These are phyloP conservation scores for Globisporangium cystogenes DNA, from an alignment of 352 stramenopile species.

Conservation along the genomic window DNA sequence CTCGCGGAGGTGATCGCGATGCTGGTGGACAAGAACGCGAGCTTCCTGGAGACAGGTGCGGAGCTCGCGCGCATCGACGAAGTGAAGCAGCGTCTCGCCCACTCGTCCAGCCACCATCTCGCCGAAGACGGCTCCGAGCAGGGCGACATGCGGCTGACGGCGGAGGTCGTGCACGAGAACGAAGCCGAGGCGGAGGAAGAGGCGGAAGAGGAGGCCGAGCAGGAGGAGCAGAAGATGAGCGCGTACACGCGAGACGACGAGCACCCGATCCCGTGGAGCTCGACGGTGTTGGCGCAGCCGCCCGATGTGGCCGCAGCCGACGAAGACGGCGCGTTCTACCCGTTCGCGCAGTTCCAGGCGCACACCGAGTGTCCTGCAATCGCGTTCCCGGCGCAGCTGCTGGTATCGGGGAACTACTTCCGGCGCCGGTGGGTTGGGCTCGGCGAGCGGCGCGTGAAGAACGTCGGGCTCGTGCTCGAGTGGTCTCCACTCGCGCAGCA, in stretches of 20 bases:
- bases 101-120: constrained; percentile 39
- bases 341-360: constrained; percentile 66
- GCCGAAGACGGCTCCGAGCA: constrained; percentile 52
- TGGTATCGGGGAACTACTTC: constrained; percentile 90
- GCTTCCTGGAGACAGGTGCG: constrained; percentile 48
- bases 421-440: constrained; percentile 83
- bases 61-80: constrained; percentile 47
- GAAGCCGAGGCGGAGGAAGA: constrained; percentile 86
- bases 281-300: constrained; percentile 30
- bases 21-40: constrained; percentile 48
- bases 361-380: constrained; percentile 70
- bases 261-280: constrained; percentile 77
- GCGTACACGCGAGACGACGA: constrained; percentile 88
- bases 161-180: constrained; percentile 89
- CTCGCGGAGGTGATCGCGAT: constrained; percentile 59
- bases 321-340: constrained; percentile 72
- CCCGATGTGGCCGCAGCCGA: background rate
- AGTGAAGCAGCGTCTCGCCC: constrained; percentile 58
- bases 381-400: constrained; percentile 53
- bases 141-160: constrained; percentile 67
- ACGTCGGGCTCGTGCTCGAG: constrained; percentile 84
- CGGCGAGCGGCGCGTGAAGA: constrained; percentile 84
- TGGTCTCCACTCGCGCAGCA: constrained; percentile 77
- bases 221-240: constrained; percentile 90
- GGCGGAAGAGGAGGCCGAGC: constrained; percentile 85